These are phyloP conservation scores for Rhipidocladum racemiflorum DNA, from an alignment of 176 grass and related monocot species.

Conservation along the genomic window DNA sequence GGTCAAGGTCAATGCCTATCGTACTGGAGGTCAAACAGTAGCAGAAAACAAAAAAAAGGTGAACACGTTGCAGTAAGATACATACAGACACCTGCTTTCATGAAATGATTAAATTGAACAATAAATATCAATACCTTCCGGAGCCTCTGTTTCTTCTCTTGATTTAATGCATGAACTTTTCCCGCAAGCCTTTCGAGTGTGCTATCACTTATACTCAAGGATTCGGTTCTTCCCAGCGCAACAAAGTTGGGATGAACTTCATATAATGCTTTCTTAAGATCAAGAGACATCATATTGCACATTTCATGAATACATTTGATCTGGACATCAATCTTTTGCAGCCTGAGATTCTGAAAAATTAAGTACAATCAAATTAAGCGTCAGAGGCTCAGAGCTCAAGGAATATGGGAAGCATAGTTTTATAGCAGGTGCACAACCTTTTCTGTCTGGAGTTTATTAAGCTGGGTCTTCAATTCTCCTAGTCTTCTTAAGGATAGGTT, in stretches of 20 bases:
- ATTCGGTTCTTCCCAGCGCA: slow-evolving; percentile 40
- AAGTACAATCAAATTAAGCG: background rate
- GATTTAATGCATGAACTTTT: slow-evolving; percentile 57
- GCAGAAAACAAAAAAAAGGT: background rate
- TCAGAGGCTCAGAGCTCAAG: background rate
- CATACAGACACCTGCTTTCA: background rate
- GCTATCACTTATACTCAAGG: slow-evolving; percentile 61
- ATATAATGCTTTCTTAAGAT: slow-evolving; percentile 53
- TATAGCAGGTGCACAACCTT: slow-evolving; percentile 47
- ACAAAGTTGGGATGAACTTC: slow-evolving; percentile 76
- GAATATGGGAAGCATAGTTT: background rate
- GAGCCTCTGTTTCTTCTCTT: slow-evolving; percentile 74
- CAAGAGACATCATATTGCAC: slow-evolving; percentile 66
- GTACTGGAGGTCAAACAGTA: background rate
- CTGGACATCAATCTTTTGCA: slow-evolving; percentile 60
- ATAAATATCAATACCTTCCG: slow-evolving; percentile 47
- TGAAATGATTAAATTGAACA: background rate
- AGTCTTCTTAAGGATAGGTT: slow-evolving; percentile 60
- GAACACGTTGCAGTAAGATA: background rate
- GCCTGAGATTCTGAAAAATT: slow-evolving; percentile 64
- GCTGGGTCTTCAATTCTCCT: slow-evolving; percentile 53
- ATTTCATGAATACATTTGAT: slow-evolving; percentile 63
- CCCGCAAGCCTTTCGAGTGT: slow-evolving; percentile 53
- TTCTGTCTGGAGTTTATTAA: slow-evolving; percentile 68
- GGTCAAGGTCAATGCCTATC: background rate